These are phyloP conservation scores for Colletotrichum spinosum DNA, from an alignment of 2,329 filamentous ascomycete species.

Conservation along the genomic window DNA sequence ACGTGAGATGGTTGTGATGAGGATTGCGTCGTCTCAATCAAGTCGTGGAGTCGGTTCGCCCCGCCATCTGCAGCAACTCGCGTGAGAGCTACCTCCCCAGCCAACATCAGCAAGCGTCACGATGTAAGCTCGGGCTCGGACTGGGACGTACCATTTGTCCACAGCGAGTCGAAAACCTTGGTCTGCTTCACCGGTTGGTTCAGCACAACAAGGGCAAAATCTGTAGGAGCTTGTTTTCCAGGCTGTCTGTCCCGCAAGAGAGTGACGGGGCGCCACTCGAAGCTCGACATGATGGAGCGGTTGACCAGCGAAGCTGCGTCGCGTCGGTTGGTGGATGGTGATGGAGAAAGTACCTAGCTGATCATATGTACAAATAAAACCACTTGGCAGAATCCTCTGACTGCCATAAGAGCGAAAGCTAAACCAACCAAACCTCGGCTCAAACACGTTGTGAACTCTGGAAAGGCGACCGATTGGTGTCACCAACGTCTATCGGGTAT, in stretches of 20 bases:
- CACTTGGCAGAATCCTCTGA: too few species aligned
- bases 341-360: too few species aligned
- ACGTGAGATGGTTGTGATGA: constrained; percentile 15
- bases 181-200: constrained; percentile 63
- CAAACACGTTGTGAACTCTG: too few species aligned
- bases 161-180: constrained; percentile 59
- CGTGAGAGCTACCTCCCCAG: constrained; percentile 63
- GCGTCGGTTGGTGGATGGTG: too few species aligned
- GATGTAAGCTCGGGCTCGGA: neutral
- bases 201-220: constrained; percentile 61
- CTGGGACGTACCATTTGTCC: constrained; percentile 59
- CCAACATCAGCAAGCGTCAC: constrained; percentile 38
- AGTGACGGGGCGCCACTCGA: constrained; percentile 55
- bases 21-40: constrained; percentile 38
- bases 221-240: constrained; percentile 38
- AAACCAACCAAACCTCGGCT: neutral
- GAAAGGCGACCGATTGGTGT: neutral
- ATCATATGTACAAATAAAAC: constrained; percentile 1
- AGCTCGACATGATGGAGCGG: constrained; percentile 29
- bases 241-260: constrained; percentile 48
- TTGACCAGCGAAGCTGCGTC: too few species aligned
- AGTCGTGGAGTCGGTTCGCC: constrained; percentile 77
- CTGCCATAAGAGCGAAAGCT: neutral
- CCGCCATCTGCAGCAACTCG: constrained; percentile 91
- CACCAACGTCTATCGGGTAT: neutral